phyloP scores from a whole-genome alignment of 495 filamentous ascomycete genomes.

The Corynascus novoguineensis region DNA sequence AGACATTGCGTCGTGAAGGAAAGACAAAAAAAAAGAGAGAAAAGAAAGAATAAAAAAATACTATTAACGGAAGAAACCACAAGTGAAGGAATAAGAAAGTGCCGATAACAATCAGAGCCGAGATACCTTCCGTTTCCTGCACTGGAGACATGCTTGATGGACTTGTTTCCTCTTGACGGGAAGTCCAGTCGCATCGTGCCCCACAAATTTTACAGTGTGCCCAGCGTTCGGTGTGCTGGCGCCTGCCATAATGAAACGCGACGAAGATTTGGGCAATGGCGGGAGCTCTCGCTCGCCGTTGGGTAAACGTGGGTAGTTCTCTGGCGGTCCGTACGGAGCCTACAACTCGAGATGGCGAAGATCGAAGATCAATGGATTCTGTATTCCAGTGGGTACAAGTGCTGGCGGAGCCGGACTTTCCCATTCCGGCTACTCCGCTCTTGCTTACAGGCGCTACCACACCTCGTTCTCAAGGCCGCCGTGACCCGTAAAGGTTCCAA shows the following conservation, averaged over 20 bases:
- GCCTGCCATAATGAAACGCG: neutral
- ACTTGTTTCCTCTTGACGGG: conserved; percentile 47
- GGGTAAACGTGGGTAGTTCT: neutral
- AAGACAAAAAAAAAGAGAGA: no score
- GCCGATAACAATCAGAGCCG: neutral
- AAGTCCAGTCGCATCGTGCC: conserved; percentile 37
- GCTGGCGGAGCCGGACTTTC: conserved; percentile 3
- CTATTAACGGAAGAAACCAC: no score
- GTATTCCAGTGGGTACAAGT: neutral
- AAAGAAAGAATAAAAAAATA: no score
- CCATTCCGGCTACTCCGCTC: conserved; percentile 1
- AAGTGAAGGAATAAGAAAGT: no score
- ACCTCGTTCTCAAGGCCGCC: no score
- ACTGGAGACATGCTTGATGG: conserved; percentile 40
- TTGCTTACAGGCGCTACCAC: no score
- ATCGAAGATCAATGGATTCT: neutral
- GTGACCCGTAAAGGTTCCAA: no score
- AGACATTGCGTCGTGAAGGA: no score
- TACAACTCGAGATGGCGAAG: neutral
- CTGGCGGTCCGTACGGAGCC: neutral
- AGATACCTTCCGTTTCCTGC: conserved; percentile 41
- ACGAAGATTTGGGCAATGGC: neutral
- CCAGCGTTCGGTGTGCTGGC: neutral
- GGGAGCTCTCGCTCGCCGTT: neutral
- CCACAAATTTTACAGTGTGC: conserved; percentile 39